A percentile compares a stretch with the other conserved stretches of the same genome.
phyloP scores from a whole-genome alignment of 176 grass and related monocot species.

The Thalia dealbata region DNA sequence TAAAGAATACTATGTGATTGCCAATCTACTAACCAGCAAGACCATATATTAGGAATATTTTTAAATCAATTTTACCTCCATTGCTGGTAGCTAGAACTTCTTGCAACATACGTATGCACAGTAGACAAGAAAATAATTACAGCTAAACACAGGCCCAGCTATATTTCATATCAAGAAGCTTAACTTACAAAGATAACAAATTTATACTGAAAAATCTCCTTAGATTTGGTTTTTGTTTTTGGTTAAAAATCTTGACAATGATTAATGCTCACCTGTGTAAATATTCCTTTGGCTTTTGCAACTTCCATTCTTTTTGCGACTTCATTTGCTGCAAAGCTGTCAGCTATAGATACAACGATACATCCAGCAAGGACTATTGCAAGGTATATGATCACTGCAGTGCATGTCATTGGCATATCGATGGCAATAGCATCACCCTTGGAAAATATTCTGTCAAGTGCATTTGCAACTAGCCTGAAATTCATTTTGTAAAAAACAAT shows the following conservation, averaged over 20 bases:
- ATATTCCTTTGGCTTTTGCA: slow-evolving; percentile 72
- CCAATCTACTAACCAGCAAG: not conserved
- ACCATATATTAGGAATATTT: not conserved
- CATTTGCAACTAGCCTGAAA: slow-evolving; percentile 65
- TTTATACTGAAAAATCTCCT: not conserved
- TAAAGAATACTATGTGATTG: not conserved
- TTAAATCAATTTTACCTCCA: not conserved
- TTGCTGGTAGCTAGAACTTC: no score
- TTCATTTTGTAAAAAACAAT: slow-evolving; percentile 6
- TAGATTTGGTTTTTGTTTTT: not conserved
- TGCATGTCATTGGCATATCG: slow-evolving; percentile 96
- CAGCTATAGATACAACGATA: slow-evolving; percentile 93
- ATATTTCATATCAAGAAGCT: not conserved
- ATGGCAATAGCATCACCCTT: slow-evolving; percentile 79
- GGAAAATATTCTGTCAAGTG: slow-evolving; percentile 64
- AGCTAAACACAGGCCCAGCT: not conserved
- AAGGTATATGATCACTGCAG: slow-evolving; percentile 83
- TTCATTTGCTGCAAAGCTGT: slow-evolving; percentile 78
- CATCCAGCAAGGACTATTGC: slow-evolving; percentile 69
- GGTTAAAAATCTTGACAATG: not conserved
- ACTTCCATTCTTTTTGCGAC: slow-evolving; percentile 58
- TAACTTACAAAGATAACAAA: not conserved
- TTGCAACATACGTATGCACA: not conserved
- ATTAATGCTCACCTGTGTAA: slow-evolving; percentile 56
- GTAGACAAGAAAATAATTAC: not conserved